Evolutionary conservation across 1,284 basidiomycete genomes (phyloP), one percentile per base, ranked within the genome.

Genomic region (Takashimella tepidaria): DNA sequence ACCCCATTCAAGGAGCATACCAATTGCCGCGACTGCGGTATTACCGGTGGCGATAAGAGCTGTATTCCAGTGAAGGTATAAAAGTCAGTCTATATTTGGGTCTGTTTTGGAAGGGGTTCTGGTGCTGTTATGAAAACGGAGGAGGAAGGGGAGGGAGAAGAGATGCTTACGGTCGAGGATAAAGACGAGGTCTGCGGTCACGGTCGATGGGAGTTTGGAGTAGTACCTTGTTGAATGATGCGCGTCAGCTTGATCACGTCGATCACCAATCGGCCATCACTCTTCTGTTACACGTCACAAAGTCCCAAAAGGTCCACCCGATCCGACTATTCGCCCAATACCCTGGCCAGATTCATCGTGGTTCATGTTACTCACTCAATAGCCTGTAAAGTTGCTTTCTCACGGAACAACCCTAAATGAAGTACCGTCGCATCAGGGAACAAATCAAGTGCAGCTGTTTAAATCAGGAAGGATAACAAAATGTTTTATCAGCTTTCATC

Each of bases 41-140:
- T 89, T 89, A 56, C 92, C 93, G 0, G 93, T 97, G 0, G 93
- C 93, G 64, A 97, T 87, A 42, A 97, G 77, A 3, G 93, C 68
- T 72, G 59, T 10, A 23, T 1, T 13, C 6, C 22, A 13, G n/a
- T 41, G 44, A 72, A 40, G 24, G 43, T n/a, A n/a, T n/a, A n/a
- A n/a, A n/a, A n/a, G n/a, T n/a, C n/a, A n/a, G n/a, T n/a, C n/a
- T n/a, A n/a, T n/a, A n/a, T n/a, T n/a, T n/a, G n/a, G n/a, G n/a
- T n/a, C n/a, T n/a, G n/a, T n/a, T n/a, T n/a, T n/a, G 25, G 44
- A 47, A 23, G 26, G 24, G 8, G 19, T 3, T 44, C 20, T 25
- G 22, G 31, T 25, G 37, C 12, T 22, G 27, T n/a, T 10, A 52
- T 19, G 25, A 45, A n/a, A n/a, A n/a, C n/a, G n/a, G 22, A 53